A percentile compares a stretch with the other conserved stretches of the same genome.
Conservation (phyloP, 768 basidiomycete species). For the Auriculariales sp. region DNA sequence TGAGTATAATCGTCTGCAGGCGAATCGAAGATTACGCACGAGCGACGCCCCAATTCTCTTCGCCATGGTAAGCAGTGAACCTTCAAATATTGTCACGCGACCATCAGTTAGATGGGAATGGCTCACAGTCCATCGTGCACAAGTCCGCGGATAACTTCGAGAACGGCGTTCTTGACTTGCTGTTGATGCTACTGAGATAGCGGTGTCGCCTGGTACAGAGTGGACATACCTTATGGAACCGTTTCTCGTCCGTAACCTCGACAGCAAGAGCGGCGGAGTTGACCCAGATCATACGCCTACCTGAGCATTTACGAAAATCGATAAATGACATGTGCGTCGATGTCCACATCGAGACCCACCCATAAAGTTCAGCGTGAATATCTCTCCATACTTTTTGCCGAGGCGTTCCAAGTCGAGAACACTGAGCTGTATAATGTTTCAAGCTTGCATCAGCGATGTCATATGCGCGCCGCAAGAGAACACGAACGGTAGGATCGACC, state of each 20-base stretch:
- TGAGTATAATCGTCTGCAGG: neutral
- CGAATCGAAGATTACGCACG: slow-evolving; percentile 17
- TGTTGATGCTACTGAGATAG: too few species aligned
- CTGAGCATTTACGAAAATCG: slow-evolving; percentile 7
- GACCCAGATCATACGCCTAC: slow-evolving; percentile 15
- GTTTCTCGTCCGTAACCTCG: slow-evolving; percentile 27
- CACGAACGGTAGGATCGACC: too few species aligned
- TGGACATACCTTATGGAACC: slow-evolving; percentile 33
- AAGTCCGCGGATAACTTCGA: slow-evolving; percentile 21
- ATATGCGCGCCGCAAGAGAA: too few species aligned
- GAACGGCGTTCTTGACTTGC: slow-evolving; percentile 15
- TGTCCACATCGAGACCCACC: neutral
- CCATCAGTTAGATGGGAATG: neutral
- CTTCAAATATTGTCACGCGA: slow-evolving; percentile 1
- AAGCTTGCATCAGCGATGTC: too few species aligned
- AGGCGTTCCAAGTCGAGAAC: too few species aligned
- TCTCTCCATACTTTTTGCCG: neutral
- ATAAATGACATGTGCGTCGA: neutral
- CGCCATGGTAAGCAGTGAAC: slow-evolving; percentile 22
- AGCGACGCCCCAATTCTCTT: slow-evolving; percentile 32
- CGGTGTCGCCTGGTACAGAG: too few species aligned
- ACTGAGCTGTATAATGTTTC: too few species aligned
- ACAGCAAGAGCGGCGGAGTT: slow-evolving; percentile 23
- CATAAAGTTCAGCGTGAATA: neutral
- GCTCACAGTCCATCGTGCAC: slow-evolving; percentile 26